Evolutionary conservation across 2,329 filamentous ascomycete genomes (phyloP).

Genomic region (Hymenoscyphus fructigenus): DNA sequence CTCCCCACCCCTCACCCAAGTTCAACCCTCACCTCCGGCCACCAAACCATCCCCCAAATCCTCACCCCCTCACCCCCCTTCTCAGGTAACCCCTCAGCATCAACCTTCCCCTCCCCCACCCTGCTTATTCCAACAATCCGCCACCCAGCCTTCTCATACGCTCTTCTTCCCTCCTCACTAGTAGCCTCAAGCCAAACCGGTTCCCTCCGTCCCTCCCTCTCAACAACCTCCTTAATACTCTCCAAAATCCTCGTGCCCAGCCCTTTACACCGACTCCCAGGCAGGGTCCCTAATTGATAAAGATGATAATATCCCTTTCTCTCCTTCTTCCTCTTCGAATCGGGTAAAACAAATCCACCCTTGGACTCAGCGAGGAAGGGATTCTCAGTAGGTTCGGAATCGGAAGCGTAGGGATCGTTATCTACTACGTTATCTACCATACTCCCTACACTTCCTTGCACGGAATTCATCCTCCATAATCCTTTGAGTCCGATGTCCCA

Average conservation of each 20-base stretch:
- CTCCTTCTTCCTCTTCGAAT: too few relatives aligned
- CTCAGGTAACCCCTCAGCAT: not conserved
- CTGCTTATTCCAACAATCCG: not conserved
- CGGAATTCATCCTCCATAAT: not conserved
- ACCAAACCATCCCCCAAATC: constrained; percentile 7
- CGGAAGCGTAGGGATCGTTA: not conserved
- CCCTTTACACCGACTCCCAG: not conserved
- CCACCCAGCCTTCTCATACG: constrained; percentile 2
- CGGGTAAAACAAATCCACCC: too few relatives aligned
- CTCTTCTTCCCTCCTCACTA: not conserved
- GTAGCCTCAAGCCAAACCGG: constrained; percentile 8
- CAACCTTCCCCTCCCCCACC: not conserved
- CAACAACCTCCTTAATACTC: not conserved
- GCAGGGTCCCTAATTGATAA: not conserved
- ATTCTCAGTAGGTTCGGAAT: not conserved
- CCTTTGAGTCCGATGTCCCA: not conserved
- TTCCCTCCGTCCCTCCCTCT: not conserved
- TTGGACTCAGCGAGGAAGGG: not conserved
- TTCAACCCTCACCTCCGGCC: not conserved
- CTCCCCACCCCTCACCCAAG: not conserved
- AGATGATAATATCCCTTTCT: not conserved
- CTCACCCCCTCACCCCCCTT: not conserved
- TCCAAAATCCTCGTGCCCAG: not conserved
- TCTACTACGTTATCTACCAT: not conserved
- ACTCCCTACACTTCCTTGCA: not conserved